These are phyloP conservation scores for Senna siamea DNA, from an alignment of 306 rosid genomes.

Conservation along the genomic window DNA sequence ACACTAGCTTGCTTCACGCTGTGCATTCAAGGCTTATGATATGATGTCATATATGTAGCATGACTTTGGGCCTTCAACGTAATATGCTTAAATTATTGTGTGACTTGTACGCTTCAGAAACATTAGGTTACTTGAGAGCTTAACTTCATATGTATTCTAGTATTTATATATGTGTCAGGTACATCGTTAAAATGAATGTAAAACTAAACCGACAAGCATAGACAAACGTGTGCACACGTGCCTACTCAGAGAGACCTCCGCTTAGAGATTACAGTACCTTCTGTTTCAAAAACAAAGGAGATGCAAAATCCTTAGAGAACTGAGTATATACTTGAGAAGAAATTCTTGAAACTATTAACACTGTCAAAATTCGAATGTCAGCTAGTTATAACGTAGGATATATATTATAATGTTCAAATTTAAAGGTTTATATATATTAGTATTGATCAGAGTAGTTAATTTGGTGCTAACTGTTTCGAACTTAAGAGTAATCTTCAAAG, in stretches of 20 bases:
- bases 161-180: not conserved
- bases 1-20: not conserved
- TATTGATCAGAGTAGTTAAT: no score
- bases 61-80: not conserved
- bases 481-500: not conserved
- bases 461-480: not conserved
- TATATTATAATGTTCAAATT: conserved; percentile 1
- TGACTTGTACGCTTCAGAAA: not conserved
- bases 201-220: not conserved
- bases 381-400: not conserved
- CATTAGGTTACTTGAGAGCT: no score
- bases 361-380: not conserved
- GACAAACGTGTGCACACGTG: not conserved
- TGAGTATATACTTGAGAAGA: not conserved
- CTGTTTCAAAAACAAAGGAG: not conserved
- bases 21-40: not conserved
- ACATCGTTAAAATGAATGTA: not conserved
- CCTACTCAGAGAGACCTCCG: no score
- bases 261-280: not conserved
- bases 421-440: not conserved
- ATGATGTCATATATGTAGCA: not conserved
- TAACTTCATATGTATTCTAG: not conserved
- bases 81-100: not conserved
- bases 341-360: not conserved
- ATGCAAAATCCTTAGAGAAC: not conserved